Evolutionary conservation across 176 grass and related monocot species (phyloP).

Genomic region (Chloris gayana): DNA sequence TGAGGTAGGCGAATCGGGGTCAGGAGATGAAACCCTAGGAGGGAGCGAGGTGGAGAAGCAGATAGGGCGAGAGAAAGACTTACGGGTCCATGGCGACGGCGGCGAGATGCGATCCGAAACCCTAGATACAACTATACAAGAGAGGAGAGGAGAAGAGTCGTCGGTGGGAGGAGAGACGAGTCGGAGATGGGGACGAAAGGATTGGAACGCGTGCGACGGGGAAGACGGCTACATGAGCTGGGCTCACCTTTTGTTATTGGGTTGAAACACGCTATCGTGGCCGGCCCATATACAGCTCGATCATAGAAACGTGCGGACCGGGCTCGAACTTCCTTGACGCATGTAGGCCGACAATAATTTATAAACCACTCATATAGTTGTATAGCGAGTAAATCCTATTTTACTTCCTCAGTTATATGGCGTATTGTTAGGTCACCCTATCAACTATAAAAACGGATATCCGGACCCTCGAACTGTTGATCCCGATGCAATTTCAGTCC

Average conservation of each 20-base stretch:
- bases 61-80: background rate
- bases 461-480: too few relatives aligned
- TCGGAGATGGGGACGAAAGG: slow-evolving; percentile 16
- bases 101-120: slow-evolving; percentile 24
- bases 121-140: slow-evolving; percentile 2
- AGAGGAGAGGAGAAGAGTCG: background rate
- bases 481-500: too few relatives aligned
- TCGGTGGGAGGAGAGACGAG: background rate
- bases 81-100: slow-evolving; percentile 38
- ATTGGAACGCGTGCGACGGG: background rate
- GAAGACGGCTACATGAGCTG: background rate
- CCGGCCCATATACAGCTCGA: too few relatives aligned
- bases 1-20: background rate
- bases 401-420: too few relatives aligned
- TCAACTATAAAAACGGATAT: too few relatives aligned
- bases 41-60: background rate
- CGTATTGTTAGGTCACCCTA: too few relatives aligned
- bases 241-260: background rate
- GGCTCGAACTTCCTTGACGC: too few relatives aligned
- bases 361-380: too few relatives aligned
- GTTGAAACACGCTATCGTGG: background rate
- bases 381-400: too few relatives aligned
- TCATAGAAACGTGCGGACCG: too few relatives aligned
- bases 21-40: slow-evolving; percentile 17
- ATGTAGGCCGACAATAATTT: too few relatives aligned